Conservation (phyloP, 768 basidiomycete species). For the Lactifluus volemus region DNA sequence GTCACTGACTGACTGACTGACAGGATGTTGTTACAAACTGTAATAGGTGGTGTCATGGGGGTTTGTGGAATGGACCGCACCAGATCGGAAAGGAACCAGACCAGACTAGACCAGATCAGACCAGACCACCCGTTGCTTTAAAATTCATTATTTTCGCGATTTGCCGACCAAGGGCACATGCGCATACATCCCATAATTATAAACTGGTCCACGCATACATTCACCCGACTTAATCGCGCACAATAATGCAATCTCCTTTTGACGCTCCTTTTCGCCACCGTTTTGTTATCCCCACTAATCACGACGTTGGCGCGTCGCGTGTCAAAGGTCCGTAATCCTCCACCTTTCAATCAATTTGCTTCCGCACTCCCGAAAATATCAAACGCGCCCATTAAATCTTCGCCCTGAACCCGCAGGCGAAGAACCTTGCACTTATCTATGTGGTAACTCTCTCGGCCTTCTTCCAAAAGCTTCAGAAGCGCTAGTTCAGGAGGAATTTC, state of each 20-base stretch:
- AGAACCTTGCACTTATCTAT: conserved; percentile 69
- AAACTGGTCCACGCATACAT: background rate
- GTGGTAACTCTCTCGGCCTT: conserved; percentile 91
- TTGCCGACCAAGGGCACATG: background rate
- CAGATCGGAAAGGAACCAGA: background rate
- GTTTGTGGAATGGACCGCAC: background rate
- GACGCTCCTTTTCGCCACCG: conserved; percentile 14
- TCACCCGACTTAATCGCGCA: background rate
- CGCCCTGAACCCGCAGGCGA: conserved; percentile 31
- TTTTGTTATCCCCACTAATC: conserved; percentile 37
- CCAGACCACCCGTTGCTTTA: background rate
- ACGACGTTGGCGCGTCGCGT: conserved; percentile 36
- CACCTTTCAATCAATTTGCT: background rate
- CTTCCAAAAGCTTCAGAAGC: conserved; percentile 63
- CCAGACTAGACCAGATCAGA: background rate
- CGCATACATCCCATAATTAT: background rate
- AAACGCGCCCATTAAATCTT: background rate
- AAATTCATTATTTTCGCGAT: background rate
- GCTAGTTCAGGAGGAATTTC: conserved; percentile 74
- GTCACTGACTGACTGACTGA: background rate
- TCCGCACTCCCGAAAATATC: conserved; percentile 4
- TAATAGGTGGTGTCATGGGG: background rate
- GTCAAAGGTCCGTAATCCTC: conserved; percentile 11
- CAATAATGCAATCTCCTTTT: background rate
- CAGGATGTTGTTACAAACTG: background rate